Percentiles rank a stretch among this genome's conserved stretches.
These are phyloP conservation scores for Phytophthora agathidicida DNA, from an alignment of 352 stramenopile genomes.

Conservation along the genomic window DNA sequence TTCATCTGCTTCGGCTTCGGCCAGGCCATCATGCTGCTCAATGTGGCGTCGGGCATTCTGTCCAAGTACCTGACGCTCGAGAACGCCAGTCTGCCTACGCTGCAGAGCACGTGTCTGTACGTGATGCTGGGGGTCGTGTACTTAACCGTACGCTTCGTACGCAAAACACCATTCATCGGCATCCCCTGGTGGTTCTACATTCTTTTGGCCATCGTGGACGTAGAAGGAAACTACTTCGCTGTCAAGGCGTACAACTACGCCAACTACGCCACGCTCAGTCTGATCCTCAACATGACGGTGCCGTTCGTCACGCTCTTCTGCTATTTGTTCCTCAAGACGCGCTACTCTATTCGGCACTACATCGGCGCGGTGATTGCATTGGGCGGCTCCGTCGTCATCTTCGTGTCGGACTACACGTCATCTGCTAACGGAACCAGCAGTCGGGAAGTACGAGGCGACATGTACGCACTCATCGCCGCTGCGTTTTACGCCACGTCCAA, in stretches of 20 bases:
- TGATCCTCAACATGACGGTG: constrained; percentile 75
- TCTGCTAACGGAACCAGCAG: constrained; percentile 45
- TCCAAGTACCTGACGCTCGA: constrained; percentile 66
- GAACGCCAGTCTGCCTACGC: constrained; percentile 55
- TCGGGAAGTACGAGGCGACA: constrained; percentile 53
- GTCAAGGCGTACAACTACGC: constrained; percentile 78
- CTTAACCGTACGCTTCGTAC: constrained; percentile 41
- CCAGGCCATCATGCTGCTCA: constrained; percentile 73
- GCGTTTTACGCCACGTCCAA: constrained; percentile 71
- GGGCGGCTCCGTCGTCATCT: constrained; percentile 59
- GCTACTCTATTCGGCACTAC: constrained; percentile 64
- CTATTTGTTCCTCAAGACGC: constrained; percentile 71
- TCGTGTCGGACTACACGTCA: constrained; percentile 59
- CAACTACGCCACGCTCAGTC: constrained; percentile 69
- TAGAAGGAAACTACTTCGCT: constrained; percentile 76
- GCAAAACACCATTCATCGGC: constrained; percentile 40
- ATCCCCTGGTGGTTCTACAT: constrained; percentile 70
- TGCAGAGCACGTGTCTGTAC: constrained; percentile 70
- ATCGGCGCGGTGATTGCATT: constrained; percentile 48
- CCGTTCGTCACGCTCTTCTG: constrained; percentile 73
- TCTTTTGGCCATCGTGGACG: constrained; percentile 59
- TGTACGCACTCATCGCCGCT: constrained; percentile 67
- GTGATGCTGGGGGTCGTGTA: constrained; percentile 57
- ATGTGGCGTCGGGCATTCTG: constrained; percentile 58
- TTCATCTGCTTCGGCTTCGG: constrained; percentile 68